These are phyloP conservation scores for Solanum megistacrolobum DNA, from an alignment of 257 asterid genomes.

Conservation along the genomic window DNA sequence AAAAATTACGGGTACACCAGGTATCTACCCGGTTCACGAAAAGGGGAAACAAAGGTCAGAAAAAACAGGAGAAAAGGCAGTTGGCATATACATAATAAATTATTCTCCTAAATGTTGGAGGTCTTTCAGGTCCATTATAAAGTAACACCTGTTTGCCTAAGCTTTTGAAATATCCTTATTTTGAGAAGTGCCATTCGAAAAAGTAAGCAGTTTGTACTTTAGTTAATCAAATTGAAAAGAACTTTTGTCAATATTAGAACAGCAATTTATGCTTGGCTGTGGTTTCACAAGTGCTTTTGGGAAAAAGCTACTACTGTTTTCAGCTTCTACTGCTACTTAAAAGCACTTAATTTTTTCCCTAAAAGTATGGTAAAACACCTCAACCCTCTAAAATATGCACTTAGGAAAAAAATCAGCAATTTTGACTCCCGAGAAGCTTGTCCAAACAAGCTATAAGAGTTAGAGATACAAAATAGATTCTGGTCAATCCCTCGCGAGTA, in stretches of 20 bases:
- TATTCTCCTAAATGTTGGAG: background rate
- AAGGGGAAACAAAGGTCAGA: background rate
- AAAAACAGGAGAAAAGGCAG: background rate
- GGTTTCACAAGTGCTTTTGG: background rate
- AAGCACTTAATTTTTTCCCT: background rate
- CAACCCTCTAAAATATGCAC: background rate
- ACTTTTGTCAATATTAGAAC: background rate
- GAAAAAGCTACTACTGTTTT: background rate
- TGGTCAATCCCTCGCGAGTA: background rate
- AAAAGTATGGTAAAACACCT: background rate
- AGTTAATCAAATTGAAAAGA: background rate
- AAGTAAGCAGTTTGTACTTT: background rate
- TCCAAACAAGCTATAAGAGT: background rate
- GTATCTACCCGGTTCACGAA: conserved; percentile 40
- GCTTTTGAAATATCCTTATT: background rate
- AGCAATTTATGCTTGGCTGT: background rate
- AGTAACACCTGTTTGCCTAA: background rate
- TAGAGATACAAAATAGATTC: background rate
- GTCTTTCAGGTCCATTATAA: background rate
- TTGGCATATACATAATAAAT: background rate
- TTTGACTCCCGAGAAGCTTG: background rate
- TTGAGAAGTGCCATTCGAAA: background rate
- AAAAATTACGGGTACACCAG: conserved; percentile 75
- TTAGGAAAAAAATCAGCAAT: background rate
- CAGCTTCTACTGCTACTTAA: background rate